Conservation (phyloP, 768 basidiomycete species). For the Collybiopsis luxurians region DNA sequence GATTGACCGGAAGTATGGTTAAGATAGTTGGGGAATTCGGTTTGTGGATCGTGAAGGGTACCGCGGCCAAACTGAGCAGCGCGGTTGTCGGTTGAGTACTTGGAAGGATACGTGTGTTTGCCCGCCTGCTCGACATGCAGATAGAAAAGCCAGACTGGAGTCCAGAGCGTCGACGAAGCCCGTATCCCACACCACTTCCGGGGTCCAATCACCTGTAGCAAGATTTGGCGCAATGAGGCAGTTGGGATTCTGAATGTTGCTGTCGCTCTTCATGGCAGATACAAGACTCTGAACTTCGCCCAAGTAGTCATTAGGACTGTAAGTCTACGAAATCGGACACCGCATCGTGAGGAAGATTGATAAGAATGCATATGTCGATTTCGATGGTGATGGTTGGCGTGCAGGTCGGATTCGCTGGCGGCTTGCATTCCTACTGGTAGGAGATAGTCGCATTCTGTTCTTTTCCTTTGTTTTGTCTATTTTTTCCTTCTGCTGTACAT, state of each 20-base stretch:
- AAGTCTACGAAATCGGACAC: constrained; percentile 11
- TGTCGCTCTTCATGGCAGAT: constrained; percentile 30
- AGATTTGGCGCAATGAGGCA: constrained; percentile 59
- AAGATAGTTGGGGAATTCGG: constrained; percentile 53
- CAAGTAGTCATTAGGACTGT: constrained; percentile 40
- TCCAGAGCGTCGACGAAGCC: constrained; percentile 46
- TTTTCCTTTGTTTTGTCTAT: too few species aligned
- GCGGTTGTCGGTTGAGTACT: constrained; percentile 50
- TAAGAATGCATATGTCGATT: constrained; percentile 11
- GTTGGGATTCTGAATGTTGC: constrained; percentile 33
- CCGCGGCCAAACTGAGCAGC: constrained; percentile 47
- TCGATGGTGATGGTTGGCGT: constrained; percentile 22
- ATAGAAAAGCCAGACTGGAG: constrained; percentile 38
- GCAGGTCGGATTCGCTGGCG: constrained; percentile 64
- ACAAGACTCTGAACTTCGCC: constrained; percentile 52
- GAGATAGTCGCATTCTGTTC: too few species aligned
- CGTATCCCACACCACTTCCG: constrained; percentile 51
- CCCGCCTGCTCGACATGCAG: constrained; percentile 68
- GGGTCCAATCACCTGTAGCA: constrained; percentile 50
- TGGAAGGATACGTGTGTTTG: constrained; percentile 24
- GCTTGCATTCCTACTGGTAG: constrained; percentile 70
- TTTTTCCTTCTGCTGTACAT: too few species aligned
- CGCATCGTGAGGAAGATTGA: background rate
- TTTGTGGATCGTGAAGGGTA: constrained; percentile 37
- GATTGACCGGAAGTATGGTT: constrained; percentile 51